phyloP scores from a whole-genome alignment of 495 filamentous ascomycete genomes.

The Amphirosellinia nigrospora region DNA sequence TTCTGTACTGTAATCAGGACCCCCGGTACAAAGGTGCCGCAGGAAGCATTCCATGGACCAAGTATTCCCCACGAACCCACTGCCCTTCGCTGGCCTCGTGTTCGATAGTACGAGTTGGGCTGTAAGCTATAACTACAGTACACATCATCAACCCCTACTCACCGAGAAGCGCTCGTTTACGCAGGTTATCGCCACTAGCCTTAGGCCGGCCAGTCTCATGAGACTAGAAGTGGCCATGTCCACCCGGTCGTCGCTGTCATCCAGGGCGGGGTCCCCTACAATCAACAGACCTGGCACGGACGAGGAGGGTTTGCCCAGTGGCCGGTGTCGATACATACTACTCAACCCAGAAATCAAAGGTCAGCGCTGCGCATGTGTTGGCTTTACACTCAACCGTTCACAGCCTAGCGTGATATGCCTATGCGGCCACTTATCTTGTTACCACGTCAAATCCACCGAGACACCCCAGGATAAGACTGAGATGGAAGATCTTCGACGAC shows the following conservation, averaged over 20 bases:
- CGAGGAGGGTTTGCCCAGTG: conserved; percentile 54
- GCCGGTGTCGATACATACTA: conserved; percentile 62
- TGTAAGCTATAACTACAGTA: conserved; percentile 23
- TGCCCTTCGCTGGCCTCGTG: conserved; percentile 33
- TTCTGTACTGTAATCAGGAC: conserved; percentile 18
- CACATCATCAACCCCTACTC: background rate
- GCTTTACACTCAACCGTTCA: conserved; percentile 57
- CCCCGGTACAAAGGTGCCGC: conserved; percentile 29
- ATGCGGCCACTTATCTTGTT: conserved; percentile 63
- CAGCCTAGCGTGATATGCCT: conserved; percentile 59
- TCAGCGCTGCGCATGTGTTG: conserved; percentile 60
- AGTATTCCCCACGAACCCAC: conserved; percentile 33
- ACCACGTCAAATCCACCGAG: conserved; percentile 54
- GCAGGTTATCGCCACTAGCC: conserved; percentile 16
- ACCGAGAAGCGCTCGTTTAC: background rate
- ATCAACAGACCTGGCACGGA: conserved; percentile 30
- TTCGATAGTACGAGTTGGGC: conserved; percentile 37
- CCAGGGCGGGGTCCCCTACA: conserved; percentile 26
- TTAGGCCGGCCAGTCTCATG: conserved; percentile 5
- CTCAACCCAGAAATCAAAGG: conserved; percentile 60
- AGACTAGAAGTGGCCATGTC: conserved; percentile 31
- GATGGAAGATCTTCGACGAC: conserved; percentile 53
- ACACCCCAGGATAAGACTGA: conserved; percentile 48
- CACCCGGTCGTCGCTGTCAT: conserved; percentile 32
- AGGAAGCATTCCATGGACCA: conserved; percentile 39